Base-by-base conservation (phyloP, 179 eudicot species). In the Beta corolliflora region DNA sequence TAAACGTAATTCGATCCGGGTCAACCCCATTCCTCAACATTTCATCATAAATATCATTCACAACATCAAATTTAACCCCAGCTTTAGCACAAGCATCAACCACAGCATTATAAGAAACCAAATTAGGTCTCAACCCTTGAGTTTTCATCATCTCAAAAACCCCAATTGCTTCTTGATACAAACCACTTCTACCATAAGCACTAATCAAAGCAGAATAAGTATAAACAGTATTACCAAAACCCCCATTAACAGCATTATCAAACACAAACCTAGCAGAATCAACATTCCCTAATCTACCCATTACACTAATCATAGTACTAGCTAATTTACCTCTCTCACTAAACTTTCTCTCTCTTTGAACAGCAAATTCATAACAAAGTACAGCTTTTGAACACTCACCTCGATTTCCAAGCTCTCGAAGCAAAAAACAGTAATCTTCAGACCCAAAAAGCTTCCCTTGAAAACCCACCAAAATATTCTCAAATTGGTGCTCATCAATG, bases 1-100 rank as follows among this genome's bases (percentile, higher is more conserved):
- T 95, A 76, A 86, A 95, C 0, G 98, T 95, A 81, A 95, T 95
- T 44, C 99, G 84, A 89, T 95, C 99, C 0, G 99, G 95, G 15
- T 73, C 79, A 36, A 95, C 92, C 83, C 95, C 91, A 71, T 78
- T 86, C 3, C 76, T 69, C 82, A 87, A 77, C 99, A 95, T 95
- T 25, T 95, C 97, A 84, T 88, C 83, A 64, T 90, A 94, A 69
- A 95, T 84, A 72, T 65, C 89, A 9, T 81, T 81, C 15, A 92
- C 99, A 83, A 85, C 83, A 5, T 76, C 84, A 44, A 90, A 91
- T 45, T 87, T 88, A 46, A 92, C 91, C 58, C 99, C 99, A 71
- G 95, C 97, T 87, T 95, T 95, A 4, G 92, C 98, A 89, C 98
- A 95, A 19, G 99, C 98, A 86, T 95, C 97, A 78, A 95, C 92